A percentile compares a stretch with the other conserved stretches of the same genome.
Conservation (phyloP, 176 grass and related monocot genomes). For the sorghum (Sorghum bicolor) region Sorghum_bicolor_NCBIv3 NC_012876.2:60034001-60034500, state of each 20-base stretch:
- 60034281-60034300: not conserved
- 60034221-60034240: not conserved
- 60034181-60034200: not conserved
- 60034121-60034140: not conserved
- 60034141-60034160: not conserved
- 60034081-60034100: not conserved
- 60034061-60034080: not conserved
- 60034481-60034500: slow-evolving; percentile 14
- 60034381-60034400: not conserved
- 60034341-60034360: not conserved
- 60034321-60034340: not conserved
- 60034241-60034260: not conserved
- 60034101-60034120: not conserved
- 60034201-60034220: not conserved
- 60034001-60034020: slow-evolving; percentile 92
- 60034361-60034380: not conserved
- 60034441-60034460: not conserved
- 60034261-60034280: not conserved
- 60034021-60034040: slow-evolving; percentile 80
- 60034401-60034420: not conserved
- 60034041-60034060: slow-evolving; percentile 42
- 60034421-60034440: not conserved
- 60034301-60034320: not conserved
- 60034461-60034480: slow-evolving; percentile 15
- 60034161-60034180: not conserved